Base-by-base conservation (phyloP, 257 asterid species). In the Penstemon davidsonii region DNA sequence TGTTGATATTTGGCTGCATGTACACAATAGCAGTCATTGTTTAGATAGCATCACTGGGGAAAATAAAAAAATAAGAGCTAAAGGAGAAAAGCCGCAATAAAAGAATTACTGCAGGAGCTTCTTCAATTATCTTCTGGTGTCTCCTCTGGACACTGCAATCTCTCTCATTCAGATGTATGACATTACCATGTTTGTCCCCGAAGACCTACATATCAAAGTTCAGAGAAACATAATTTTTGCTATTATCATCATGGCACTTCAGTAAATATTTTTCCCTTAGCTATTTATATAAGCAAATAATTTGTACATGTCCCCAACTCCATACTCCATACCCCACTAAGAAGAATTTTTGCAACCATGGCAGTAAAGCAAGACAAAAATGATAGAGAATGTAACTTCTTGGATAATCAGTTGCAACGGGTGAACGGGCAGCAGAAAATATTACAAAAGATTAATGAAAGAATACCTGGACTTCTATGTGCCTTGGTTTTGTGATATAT, bases 101-200 rank as follows among this genome's bases (percentile, higher is more conserved):
- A 69, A 64, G 76, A 60, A 77, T 70, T 94, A 94, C 99, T 69
- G 99, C 99, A 15, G 99, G 99, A 75, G 99, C 99, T 91, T 94
- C 99, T 84, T 94, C 97, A 76, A 94, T 94, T 77, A 94, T 94
- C 84, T 94, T 94, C 81, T 94, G 99, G 76, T 94, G 99, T 74
- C 99, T 91, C 86, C 99, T 82, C 79, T 94, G 99, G 62, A 94
- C 91, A 73, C 99, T 91, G 87, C 99, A 94, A 73, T 94, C 99
- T 82, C 99, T 88, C 82, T 94, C 99, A 46, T 91, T 84, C 50
- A 94, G 92, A 85, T 94, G 95, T 79, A 94, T 82, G 60, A 88
- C 76, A 74, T 91, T 83, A 33, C 97, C 96, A 64, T 80, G 86
- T 75, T 81, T 94, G 84, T 94, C 99, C 69, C 99, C 99, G 50